Evolutionary conservation across 352 stramenopile species (phyloP), one percentile per base, ranked within the genome.

Genomic region (Pythium coloratum): DNA sequence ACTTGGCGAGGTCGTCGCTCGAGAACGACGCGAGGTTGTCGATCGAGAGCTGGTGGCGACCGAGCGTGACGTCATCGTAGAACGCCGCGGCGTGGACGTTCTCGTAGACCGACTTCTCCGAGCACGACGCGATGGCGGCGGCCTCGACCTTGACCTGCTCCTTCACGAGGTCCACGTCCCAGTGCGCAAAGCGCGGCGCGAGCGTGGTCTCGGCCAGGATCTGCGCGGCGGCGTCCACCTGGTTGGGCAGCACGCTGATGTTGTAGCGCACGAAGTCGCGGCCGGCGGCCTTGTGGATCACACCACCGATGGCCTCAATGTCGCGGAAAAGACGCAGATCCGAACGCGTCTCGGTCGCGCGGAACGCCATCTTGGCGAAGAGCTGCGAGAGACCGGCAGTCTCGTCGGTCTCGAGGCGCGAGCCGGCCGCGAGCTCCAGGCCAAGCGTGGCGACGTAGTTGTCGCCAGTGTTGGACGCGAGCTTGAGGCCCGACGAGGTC

Each of bases 331-430:
- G 73, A 47, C 81, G 81, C 70, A 95, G 75, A 69, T 95, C 87
- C 62, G 87, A 94, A 69, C 85, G 87, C 58, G 32, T 68, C 32
- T 82, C 64, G 12, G 87, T 95, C 28, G 85, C 75, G 50, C 85
- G 87, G 83, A 95, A 95, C 36, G 87, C 85, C 82, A 93, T 86
- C 76, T 94, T 91, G 64, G 82, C 73, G 51, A 89, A 89, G 50
- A 95, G 77, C 76, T 92, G 81, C 75, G 87, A 84, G 18, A 94
- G 51, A 33, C 87, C 87, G n/a, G 82, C 72, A 12, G 77, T 90
- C 54, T 86, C 84, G 51, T 93, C 84, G 32, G 60, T 82, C 72
- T 95, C 87, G 60, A 85, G 71, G 61, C 83, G 80, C 56, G 74
- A 70, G 32, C 87, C 87, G 10, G 87, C 78, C 20, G 69, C 75